Evolutionary conservation across 805 yeast species (phyloP).

Genomic region (Metschnikowia reukaufii): DNA sequence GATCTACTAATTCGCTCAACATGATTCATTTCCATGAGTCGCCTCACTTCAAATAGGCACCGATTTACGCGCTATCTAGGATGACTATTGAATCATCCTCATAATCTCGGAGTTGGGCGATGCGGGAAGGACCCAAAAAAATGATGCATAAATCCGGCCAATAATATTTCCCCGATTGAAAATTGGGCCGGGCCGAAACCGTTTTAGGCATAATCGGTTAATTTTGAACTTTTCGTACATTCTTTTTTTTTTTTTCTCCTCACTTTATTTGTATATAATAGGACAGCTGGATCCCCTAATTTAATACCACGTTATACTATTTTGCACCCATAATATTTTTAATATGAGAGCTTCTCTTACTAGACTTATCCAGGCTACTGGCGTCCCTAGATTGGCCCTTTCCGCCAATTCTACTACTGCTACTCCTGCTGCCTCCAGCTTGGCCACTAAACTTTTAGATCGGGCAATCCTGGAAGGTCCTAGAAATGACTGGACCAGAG

Average conservation of each 20-base stretch:
- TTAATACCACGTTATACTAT: background rate
- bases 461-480: conserved; percentile 14
- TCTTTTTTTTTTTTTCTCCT: background rate
- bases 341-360: conserved; percentile 6
- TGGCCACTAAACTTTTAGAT: conserved; percentile 1
- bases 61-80: background rate
- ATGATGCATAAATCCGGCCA: conserved; percentile 2
- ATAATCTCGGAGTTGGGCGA: conserved; percentile 7
- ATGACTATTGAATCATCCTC: conserved; percentile 13
- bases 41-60: background rate
- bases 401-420: background rate
- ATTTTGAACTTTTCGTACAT: background rate
- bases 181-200: background rate
- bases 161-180: conserved; percentile 1
- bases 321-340: conserved; percentile 5
- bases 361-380: conserved; percentile 1
- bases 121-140: conserved; percentile 5
- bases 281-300: background rate
- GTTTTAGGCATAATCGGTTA: background rate
- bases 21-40: conserved; percentile 7
- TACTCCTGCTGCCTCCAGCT: background rate
- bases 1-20: background rate
- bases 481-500: conserved; percentile 54
- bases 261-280: background rate
- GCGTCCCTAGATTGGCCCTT: background rate